phyloP scores from a whole-genome alignment of 2,329 filamentous ascomycete species.

The Penicillium hesseltinei region DNA sequence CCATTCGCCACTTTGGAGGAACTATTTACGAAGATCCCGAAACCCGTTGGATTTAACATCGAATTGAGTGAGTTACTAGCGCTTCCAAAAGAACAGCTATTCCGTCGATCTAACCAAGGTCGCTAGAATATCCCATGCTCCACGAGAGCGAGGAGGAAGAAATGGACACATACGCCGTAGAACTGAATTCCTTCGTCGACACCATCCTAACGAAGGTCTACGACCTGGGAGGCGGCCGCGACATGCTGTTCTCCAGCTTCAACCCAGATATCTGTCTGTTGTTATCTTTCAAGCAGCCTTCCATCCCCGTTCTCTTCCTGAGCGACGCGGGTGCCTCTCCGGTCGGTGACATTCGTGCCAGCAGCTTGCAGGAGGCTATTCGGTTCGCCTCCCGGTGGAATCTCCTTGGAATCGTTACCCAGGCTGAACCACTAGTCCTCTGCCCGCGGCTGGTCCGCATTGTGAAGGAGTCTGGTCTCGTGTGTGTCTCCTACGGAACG shows the following conservation, averaged over 20 bases:
- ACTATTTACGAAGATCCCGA: constrained; percentile 80
- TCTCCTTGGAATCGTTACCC: constrained; percentile 81
- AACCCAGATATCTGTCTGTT: constrained; percentile 96
- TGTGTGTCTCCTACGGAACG: constrained; percentile 92
- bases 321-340: constrained; percentile 79
- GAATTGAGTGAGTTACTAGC: constrained; percentile 67
- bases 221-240: constrained; percentile 74
- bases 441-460: constrained; percentile 86
- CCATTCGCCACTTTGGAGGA: constrained; percentile 95
- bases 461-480: constrained; percentile 88
- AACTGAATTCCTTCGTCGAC: constrained; percentile 95
- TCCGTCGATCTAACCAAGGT: constrained; percentile 29
- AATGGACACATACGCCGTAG: constrained; percentile 94
- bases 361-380: constrained; percentile 90
- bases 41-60: constrained; percentile 90
- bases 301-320: constrained; percentile 91
- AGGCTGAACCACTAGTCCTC: constrained; percentile 83
- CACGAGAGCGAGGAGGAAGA: constrained; percentile 92
- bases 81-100: constrained; percentile 24
- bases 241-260: constrained; percentile 96
- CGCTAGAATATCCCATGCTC: constrained; percentile 85
- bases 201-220: constrained; percentile 89
- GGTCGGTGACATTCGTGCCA: constrained; percentile 86
- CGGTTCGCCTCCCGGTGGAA: constrained; percentile 96
- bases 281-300: constrained; percentile 94